phyloP scores from a whole-genome alignment of 1,284 basidiomycete genomes.

The Puccinia brachypodii region DNA sequence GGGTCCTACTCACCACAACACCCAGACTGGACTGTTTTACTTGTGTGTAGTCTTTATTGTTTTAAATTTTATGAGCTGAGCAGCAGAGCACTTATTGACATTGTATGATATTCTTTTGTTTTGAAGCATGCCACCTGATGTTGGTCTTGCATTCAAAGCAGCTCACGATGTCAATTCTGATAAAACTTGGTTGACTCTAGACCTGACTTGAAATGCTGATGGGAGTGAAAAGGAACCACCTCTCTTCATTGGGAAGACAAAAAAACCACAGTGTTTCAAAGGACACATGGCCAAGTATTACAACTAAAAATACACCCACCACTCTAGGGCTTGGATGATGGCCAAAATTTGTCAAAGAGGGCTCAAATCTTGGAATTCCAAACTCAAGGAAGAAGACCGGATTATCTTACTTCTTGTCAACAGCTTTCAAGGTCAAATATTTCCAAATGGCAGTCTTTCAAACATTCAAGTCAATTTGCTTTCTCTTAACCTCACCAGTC shows the following conservation, averaged over 20 bases:
- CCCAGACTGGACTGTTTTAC: slow-evolving; percentile 20
- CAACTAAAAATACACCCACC: neutral
- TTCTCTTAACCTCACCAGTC: slow-evolving; percentile 33
- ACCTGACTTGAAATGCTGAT: neutral
- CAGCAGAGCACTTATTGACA: too few relatives aligned
- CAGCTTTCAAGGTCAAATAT: slow-evolving; percentile 42
- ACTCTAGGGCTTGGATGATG: neutral
- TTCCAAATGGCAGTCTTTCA: slow-evolving; percentile 26
- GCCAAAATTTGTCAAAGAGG: neutral
- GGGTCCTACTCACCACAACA: too few relatives aligned
- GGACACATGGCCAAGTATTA: neutral
- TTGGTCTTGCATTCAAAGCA: too few relatives aligned
- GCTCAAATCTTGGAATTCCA: neutral
- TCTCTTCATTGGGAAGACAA: neutral
- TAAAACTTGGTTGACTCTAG: neutral
- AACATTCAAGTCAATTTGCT: slow-evolving; percentile 48
- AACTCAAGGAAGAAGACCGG: neutral
- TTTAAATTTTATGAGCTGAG: neutral
- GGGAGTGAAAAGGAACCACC: neutral
- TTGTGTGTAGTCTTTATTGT: neutral
- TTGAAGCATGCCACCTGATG: too few relatives aligned
- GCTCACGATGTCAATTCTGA: neutral
- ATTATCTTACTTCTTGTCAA: slow-evolving; percentile 28
- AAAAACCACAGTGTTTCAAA: neutral
- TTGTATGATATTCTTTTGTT: too few relatives aligned